phyloP scores from a whole-genome alignment of 2,329 filamentous ascomycete species.

The Diaporthe velutina region DNA sequence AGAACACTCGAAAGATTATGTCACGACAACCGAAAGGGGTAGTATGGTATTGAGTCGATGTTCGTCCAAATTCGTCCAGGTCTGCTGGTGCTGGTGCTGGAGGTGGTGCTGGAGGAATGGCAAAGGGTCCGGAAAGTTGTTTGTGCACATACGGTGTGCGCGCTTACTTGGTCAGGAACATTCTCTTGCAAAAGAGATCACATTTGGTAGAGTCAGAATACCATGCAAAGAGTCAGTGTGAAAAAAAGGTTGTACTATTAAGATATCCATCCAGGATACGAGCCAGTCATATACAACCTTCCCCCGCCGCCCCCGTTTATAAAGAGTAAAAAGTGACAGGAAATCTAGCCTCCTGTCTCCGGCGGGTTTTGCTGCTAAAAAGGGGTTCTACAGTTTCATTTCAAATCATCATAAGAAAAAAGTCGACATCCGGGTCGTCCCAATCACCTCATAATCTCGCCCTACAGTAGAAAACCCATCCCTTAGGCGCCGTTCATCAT shows the following conservation, averaged over 20 bases:
- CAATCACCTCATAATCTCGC: neutral
- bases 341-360: slow-evolving; percentile 34
- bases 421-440: slow-evolving; percentile 34
- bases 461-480: neutral
- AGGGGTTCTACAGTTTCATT: slow-evolving; percentile 37
- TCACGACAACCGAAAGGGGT: neutral
- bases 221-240: neutral
- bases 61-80: neutral
- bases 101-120: neutral
- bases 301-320: slow-evolving; percentile 32
- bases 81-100: neutral
- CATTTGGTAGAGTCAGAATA: neutral
- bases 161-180: neutral
- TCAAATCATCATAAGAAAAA: slow-evolving; percentile 36
- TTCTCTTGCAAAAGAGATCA: neutral
- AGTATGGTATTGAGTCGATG: neutral
- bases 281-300: slow-evolving; percentile 63
- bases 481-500: slow-evolving; percentile 12
- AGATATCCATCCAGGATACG: slow-evolving; percentile 58
- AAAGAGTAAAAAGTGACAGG: slow-evolving; percentile 42
- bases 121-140: too few species aligned
- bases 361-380: slow-evolving; percentile 20
- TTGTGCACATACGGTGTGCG: too few species aligned
- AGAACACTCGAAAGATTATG: neutral
- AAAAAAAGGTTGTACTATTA: slow-evolving; percentile 43